phyloP scores from a whole-genome alignment of 495 filamentous ascomycete species.

The Cudoniella acicularis region DNA sequence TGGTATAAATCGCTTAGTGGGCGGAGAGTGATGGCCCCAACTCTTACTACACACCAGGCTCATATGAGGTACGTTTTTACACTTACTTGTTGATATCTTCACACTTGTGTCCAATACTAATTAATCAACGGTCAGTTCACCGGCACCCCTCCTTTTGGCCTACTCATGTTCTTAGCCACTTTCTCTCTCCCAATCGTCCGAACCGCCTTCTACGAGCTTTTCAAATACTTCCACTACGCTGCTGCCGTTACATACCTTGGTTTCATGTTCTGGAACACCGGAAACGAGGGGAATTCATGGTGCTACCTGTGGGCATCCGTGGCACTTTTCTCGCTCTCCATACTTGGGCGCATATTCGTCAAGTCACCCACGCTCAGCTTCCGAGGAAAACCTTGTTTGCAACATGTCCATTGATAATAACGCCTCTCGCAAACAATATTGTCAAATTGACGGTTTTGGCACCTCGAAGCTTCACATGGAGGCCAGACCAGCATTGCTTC shows the following conservation, averaged over 20 bases:
- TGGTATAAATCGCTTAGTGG: no score
- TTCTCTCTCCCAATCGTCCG: constrained; percentile 33
- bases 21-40: no score
- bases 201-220: constrained; percentile 58
- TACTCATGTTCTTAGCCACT: constrained; percentile 30
- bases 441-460: background rate
- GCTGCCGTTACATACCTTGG: constrained; percentile 63
- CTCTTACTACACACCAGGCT: constrained; percentile 26
- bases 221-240: constrained; percentile 63
- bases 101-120: background rate
- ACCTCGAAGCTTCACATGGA: background rate
- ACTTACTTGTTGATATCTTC: no score
- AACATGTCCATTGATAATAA: background rate
- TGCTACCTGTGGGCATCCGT: constrained; percentile 68
- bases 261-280: constrained; percentile 76
- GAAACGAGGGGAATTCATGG: constrained; percentile 74
- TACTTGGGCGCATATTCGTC: constrained; percentile 43
- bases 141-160: constrained; percentile 32
- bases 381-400: background rate
- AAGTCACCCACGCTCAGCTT: constrained; percentile 39
- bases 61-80: constrained; percentile 10
- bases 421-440: constrained; percentile 35
- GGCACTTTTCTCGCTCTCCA: constrained; percentile 60
- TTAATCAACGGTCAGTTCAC: constrained; percentile 24
- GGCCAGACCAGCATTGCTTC: background rate